phyloP scores from a whole-genome alignment of 106 monocot species.

The Xerophyta viscosa region DNA sequence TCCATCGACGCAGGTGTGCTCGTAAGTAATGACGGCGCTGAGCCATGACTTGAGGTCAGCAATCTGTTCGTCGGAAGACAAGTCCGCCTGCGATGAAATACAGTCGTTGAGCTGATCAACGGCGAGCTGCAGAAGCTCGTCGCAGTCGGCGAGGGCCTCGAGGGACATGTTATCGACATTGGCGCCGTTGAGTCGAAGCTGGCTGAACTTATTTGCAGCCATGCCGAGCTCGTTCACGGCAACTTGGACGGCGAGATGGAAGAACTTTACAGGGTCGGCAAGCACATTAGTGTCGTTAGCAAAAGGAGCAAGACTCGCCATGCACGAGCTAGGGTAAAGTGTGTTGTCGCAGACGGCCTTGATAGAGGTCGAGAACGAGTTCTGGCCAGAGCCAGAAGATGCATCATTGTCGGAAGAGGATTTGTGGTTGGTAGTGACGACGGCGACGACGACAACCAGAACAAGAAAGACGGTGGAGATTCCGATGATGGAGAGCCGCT shows the following conservation, averaged over 20 bases:
- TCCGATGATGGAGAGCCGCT: slow-evolving; percentile 8
- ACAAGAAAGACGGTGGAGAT: slow-evolving; percentile 6
- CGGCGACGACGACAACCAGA: background rate
- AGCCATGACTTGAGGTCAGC: slow-evolving; percentile 20
- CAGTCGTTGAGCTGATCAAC: slow-evolving; percentile 14
- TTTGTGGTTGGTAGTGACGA: background rate
- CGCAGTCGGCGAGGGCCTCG: slow-evolving; percentile 9
- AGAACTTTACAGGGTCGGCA: slow-evolving; percentile 9
- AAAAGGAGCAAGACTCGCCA: background rate
- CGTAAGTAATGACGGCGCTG: slow-evolving; percentile 24
- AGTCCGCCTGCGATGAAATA: background rate
- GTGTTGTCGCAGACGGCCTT: slow-evolving; percentile 3
- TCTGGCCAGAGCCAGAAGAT: background rate
- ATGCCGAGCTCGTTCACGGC: slow-evolving; percentile 8
- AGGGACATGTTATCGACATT: slow-evolving; percentile 3
- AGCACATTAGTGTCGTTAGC: background rate
- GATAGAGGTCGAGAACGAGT: slow-evolving; percentile 6
- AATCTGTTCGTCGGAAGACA: background rate
- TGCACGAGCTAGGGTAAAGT: slow-evolving; percentile 6
- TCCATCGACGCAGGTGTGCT: slow-evolving; percentile 30
- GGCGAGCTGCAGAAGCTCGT: slow-evolving; percentile 11
- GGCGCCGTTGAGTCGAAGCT: background rate
- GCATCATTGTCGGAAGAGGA: background rate
- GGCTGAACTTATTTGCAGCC: slow-evolving; percentile 1
- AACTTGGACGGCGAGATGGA: slow-evolving; percentile 11